phyloP scores from a whole-genome alignment of 768 basidiomycete species.

The Pisolithus albus region DNA sequence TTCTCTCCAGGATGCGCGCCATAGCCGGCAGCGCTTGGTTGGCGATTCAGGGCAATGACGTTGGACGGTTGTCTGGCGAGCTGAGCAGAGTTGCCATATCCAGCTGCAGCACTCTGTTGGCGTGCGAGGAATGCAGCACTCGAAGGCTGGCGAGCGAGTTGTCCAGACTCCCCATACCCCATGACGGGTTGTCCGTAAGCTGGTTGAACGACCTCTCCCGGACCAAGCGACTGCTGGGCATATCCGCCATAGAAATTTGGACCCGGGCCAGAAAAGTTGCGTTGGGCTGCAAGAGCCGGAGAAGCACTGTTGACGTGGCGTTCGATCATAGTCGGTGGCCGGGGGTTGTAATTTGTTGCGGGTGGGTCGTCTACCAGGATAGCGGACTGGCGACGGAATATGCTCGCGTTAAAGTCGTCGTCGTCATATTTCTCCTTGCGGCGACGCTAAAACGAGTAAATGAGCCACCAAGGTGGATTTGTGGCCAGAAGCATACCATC shows the following conservation, averaged over 20 bases:
- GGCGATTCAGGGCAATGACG: constrained; percentile 14
- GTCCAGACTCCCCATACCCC: constrained; percentile 23
- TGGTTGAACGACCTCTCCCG: constrained; percentile 17
- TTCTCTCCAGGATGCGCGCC: constrained; percentile 13
- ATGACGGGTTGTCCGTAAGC: constrained; percentile 16
- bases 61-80: constrained; percentile 18
- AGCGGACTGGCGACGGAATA: constrained; percentile 61
- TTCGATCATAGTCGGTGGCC: constrained; percentile 63
- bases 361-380: constrained; percentile 51
- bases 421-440: constrained; percentile 26
- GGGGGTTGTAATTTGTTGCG: constrained; percentile 40
- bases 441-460: constrained; percentile 32
- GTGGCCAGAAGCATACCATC: constrained; percentile 30
- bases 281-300: constrained; percentile 20
- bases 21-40: constrained; percentile 11
- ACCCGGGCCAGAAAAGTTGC: constrained; percentile 3
- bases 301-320: constrained; percentile 33
- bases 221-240: constrained; percentile 15
- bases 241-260: constrained; percentile 23
- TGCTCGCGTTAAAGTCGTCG: constrained; percentile 46
- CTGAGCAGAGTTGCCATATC: constrained; percentile 8
- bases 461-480: background rate
- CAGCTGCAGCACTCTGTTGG: constrained; percentile 11
- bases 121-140: constrained; percentile 17
- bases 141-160: constrained; percentile 17